A percentile compares a stretch with the other conserved stretches of the same genome.
These are phyloP conservation scores for Solanum raphanifolium DNA, from an alignment of 257 asterid species.

Conservation along the genomic window DNA sequence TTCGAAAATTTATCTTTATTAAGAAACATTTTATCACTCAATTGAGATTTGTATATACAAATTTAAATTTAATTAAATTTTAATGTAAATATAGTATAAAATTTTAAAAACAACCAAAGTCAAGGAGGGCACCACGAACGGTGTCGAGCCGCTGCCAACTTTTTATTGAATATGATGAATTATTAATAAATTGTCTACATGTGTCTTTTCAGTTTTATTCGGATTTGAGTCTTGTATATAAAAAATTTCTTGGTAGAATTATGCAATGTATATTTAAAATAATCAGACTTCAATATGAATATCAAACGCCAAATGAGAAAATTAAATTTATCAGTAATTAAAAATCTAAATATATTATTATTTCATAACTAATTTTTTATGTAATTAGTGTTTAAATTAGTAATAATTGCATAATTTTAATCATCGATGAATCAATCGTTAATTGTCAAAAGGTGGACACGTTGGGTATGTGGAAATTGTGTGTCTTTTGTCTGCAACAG, in stretches of 20 bases:
- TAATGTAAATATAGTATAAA: no score
- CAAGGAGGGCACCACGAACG: neutral
- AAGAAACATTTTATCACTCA: no score
- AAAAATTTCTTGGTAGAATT: accelerated
- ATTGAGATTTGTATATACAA: no score
- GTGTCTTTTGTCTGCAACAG: neutral
- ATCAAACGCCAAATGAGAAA: no score
- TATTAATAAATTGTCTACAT: no score
- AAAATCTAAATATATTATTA: neutral
- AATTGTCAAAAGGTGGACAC: neutral
- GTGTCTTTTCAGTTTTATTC: no score
- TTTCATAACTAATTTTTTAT: neutral
- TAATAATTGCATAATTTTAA: neutral
- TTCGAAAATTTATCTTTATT: no score
- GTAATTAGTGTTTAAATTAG: neutral
- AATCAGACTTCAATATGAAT: accelerated
- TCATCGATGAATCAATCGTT: neutral
- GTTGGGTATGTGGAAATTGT: no score
- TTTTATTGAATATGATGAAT: neutral
- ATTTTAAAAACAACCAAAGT: neutral
- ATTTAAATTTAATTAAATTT: no score
- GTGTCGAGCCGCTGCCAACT: neutral
- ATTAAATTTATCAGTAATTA: no score
- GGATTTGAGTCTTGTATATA: no score
- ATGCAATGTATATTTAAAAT: no score